These are phyloP conservation scores for Penicillium sp. DNA, from an alignment of 2,329 filamentous ascomycete species.

Conservation along the genomic window DNA sequence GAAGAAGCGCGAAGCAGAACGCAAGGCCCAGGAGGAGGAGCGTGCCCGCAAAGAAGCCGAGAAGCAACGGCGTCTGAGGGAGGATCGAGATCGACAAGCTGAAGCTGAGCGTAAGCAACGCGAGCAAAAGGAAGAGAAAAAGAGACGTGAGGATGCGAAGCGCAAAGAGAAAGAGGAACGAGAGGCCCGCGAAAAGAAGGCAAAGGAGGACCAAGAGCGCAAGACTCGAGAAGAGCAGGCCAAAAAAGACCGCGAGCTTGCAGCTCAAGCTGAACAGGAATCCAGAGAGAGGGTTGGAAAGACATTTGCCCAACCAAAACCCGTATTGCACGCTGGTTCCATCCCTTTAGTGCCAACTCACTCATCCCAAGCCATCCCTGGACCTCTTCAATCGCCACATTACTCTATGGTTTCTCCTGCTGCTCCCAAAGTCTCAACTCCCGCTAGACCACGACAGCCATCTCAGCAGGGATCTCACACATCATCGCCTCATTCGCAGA, in stretches of 20 bases:
- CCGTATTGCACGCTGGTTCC: conserved; percentile 63
- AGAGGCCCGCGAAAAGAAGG: conserved; percentile 67
- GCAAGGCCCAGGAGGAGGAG: conserved; percentile 88
- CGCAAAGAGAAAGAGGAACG: conserved; percentile 74
- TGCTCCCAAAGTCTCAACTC: conserved; percentile 80
- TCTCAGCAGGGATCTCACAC: conserved; percentile 78
- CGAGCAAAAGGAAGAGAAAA: conserved; percentile 83
- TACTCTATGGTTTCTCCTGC: conserved; percentile 78
- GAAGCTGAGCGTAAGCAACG: conserved; percentile 83
- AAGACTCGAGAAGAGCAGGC: conserved; percentile 51
- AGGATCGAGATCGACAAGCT: conserved; percentile 83
- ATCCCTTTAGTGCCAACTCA: conserved; percentile 60
- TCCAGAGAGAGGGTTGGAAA: conserved; percentile 46
- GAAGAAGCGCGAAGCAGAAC: conserved; percentile 87
- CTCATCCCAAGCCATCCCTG: conserved; percentile 56
- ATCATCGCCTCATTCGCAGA: conserved; percentile 64
- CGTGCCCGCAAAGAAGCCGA: conserved; percentile 83
- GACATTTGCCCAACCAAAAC: conserved; percentile 49
- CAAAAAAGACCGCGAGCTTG: conserved; percentile 63
- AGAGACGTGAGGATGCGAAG: conserved; percentile 69
- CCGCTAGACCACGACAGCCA: conserved; percentile 73
- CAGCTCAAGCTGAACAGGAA: conserved; percentile 49
- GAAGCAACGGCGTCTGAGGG: conserved; percentile 74
- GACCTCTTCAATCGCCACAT: conserved; percentile 73
- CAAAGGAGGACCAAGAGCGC: conserved; percentile 66